Evolutionary conservation across 2,329 filamentous ascomycete species (phyloP).

Genomic region (Capronia americana): DNA sequence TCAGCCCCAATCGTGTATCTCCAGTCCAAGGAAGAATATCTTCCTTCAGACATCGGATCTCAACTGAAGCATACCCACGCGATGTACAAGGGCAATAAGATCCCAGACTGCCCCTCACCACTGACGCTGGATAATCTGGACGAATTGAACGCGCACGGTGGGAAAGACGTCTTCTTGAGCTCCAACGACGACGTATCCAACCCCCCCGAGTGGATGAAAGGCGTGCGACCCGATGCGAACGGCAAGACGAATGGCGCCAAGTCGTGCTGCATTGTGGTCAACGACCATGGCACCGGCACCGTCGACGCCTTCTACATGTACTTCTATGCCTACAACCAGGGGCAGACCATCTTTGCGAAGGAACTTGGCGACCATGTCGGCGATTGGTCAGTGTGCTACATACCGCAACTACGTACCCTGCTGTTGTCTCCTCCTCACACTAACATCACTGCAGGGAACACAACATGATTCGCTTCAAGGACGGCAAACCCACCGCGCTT

Average conservation of each 20-base stretch:
- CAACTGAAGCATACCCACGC: slow-evolving; percentile 1
- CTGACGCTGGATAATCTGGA: slow-evolving; percentile 1
- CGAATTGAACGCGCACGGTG: neutral
- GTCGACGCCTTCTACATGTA: slow-evolving; percentile 7
- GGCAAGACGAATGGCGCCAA: neutral
- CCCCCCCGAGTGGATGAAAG: neutral
- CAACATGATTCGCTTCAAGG: slow-evolving; percentile 9
- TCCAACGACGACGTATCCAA: slow-evolving; percentile 1
- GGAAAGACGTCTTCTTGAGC: slow-evolving; percentile 2
- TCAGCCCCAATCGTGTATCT: slow-evolving; percentile 7
- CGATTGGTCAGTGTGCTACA: slow-evolving; percentile 1
- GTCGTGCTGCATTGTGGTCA: slow-evolving; percentile 7
- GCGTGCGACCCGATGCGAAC: neutral
- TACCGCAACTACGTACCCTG: neutral
- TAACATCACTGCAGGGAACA: slow-evolving; percentile 1
- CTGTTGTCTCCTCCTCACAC: neutral
- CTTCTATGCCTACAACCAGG: slow-evolving; percentile 8
- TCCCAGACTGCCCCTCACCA: neutral
- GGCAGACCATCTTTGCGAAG: slow-evolving; percentile 6
- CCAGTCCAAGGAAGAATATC: slow-evolving; percentile 4
- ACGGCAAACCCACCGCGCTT: neutral
- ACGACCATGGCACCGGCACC: slow-evolving; percentile 1
- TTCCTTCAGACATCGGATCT: slow-evolving; percentile 3
- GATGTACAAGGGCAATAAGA: neutral
- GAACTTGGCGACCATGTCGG: slow-evolving; percentile 4